phyloP scores from a whole-genome alignment of 257 asterid species.

The Sherardia arvensis region DNA sequence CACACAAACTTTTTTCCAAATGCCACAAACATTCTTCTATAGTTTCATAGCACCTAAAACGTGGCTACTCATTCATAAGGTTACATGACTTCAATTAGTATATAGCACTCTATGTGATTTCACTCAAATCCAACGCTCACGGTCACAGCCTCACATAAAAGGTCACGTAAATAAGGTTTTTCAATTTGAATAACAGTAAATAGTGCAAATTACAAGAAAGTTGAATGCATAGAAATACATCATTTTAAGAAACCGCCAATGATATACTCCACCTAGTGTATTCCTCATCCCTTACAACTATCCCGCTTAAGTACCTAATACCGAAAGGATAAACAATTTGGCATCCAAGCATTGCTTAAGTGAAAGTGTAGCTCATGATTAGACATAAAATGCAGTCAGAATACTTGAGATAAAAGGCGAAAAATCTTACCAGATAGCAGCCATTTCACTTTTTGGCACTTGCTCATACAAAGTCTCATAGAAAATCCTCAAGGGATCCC shows the following conservation, averaged over 20 bases:
- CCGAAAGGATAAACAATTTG: neutral
- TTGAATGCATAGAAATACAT: neutral
- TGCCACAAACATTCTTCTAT: neutral
- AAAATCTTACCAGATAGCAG: constrained; percentile 58
- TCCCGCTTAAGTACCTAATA: neutral
- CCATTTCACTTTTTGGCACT: constrained; percentile 84
- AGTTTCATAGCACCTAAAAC: neutral
- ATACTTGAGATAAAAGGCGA: neutral
- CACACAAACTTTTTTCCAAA: neutral
- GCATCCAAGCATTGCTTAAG: neutral
- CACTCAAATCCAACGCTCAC: neutral
- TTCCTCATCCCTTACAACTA: neutral
- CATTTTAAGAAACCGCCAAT: too few species aligned
- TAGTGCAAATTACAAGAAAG: neutral
- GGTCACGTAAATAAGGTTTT: neutral
- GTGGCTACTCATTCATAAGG: neutral
- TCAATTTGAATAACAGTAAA: neutral
- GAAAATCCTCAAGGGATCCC: constrained; percentile 77
- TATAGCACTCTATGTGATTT: neutral
- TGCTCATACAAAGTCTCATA: constrained; percentile 63
- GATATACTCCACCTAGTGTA: neutral
- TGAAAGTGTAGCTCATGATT: neutral
- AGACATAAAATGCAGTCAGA: neutral
- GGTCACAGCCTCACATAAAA: neutral
- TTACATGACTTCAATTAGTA: neutral